Conservation (phyloP, 2,329 filamentous ascomycete species). For the Fonsecaea pedrosoi region DNA sequence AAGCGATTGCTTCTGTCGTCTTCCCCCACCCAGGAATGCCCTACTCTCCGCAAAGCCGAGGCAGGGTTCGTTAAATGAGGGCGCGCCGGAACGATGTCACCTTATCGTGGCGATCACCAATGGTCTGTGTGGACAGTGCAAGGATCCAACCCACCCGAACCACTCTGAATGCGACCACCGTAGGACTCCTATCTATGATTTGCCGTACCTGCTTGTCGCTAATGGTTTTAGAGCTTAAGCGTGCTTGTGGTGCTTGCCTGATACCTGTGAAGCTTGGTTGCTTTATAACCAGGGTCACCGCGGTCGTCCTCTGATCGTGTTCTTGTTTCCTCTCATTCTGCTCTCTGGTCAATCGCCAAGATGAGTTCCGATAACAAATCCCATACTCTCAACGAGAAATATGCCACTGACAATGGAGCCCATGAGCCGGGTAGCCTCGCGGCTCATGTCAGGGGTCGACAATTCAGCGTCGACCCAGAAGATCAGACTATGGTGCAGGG, state of each 20-base stretch:
- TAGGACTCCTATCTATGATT: conserved; percentile 25
- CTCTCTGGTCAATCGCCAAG: conserved; percentile 26
- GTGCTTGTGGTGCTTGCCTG: conserved; percentile 26
- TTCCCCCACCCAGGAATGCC: conserved; percentile 19
- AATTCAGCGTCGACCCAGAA: conserved; percentile 40
- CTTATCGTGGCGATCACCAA: conserved; percentile 21
- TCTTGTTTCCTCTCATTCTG: conserved; percentile 19
- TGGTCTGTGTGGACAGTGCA: conserved; percentile 17
- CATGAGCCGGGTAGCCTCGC: conserved; percentile 9
- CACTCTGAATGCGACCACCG: conserved; percentile 19
- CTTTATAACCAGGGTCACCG: conserved; percentile 30
- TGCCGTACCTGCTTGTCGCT: conserved; percentile 18
- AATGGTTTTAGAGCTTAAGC: conserved; percentile 18
- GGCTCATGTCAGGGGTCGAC: conserved; percentile 33
- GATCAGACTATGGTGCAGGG: conserved; percentile 28
- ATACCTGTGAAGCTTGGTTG: conserved; percentile 29
- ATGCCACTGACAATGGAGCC: conserved; percentile 15
- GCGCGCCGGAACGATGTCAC: conserved; percentile 30
- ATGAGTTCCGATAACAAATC: conserved; percentile 33
- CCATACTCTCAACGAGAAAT: conserved; percentile 29
- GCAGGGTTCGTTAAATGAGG: conserved; percentile 16
- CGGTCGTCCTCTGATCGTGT: conserved; percentile 18
- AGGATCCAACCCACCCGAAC: conserved; percentile 20
- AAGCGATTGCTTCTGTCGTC: conserved; percentile 11
- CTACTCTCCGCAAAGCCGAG: conserved; percentile 19